phyloP scores from a whole-genome alignment of 768 basidiomycete genomes.

The Podaxis mareebaensis region DNA sequence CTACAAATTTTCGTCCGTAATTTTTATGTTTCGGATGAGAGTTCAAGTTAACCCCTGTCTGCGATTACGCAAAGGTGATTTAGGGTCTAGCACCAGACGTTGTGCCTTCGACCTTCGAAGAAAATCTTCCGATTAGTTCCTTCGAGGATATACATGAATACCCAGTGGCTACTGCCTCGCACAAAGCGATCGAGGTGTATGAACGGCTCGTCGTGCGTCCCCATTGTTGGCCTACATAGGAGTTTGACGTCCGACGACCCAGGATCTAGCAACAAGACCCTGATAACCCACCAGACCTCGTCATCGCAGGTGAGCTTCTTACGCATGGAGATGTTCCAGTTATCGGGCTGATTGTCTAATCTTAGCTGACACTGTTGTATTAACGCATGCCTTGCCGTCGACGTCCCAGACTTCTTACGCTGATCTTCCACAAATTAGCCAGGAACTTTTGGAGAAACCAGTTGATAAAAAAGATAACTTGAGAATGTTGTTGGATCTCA shows the following conservation, averaged over 20 bases:
- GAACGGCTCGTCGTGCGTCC: constrained; percentile 35
- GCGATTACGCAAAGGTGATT: constrained; percentile 8
- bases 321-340: not conserved
- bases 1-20: constrained; percentile 71
- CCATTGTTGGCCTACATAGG: not conserved
- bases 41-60: not conserved
- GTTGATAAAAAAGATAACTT: constrained; percentile 74
- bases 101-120: constrained; percentile 62
- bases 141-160: constrained; percentile 60
- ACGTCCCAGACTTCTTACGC: constrained; percentile 58
- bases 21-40: not conserved
- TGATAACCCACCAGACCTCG: constrained; percentile 39
- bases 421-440: constrained; percentile 48
- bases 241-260: constrained; percentile 58
- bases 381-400: constrained; percentile 69
- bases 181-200: constrained; percentile 39
- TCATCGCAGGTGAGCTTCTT: constrained; percentile 61
- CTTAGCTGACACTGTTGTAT: constrained; percentile 93
- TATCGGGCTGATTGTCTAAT: not conserved
- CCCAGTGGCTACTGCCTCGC: constrained; percentile 38
- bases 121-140: constrained; percentile 64
- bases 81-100: constrained; percentile 44
- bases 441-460: constrained; percentile 92
- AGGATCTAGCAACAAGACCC: constrained; percentile 55
- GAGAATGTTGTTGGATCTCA: constrained; percentile 85